Percentiles rank a stretch among this genome's conserved stretches.
Conservation (phyloP, 2,329 filamentous ascomycete genomes). For the Dryadomyces quercus-mongolicae region DNA sequence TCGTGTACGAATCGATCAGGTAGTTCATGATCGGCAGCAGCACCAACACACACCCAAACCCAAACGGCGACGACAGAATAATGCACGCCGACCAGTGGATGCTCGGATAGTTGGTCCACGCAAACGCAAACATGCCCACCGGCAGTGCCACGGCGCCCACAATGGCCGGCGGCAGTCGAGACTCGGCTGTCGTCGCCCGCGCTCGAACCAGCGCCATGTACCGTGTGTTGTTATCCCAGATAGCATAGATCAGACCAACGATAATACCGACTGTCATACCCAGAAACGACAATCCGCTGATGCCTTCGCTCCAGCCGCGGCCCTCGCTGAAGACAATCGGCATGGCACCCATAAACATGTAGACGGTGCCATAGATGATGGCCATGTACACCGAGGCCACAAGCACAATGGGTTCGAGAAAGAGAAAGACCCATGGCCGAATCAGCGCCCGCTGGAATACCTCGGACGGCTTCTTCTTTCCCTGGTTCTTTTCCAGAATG, state of each 20-base stretch:
- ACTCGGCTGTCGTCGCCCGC: constrained; percentile 24
- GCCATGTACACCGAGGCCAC: constrained; percentile 40
- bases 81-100: constrained; percentile 46
- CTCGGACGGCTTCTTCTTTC: neutral
- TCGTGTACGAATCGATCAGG: constrained; percentile 38
- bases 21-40: constrained; percentile 44
- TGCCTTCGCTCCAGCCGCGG: constrained; percentile 40
- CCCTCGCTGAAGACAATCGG: constrained; percentile 40
- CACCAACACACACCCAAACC: constrained; percentile 24
- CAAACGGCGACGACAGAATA: constrained; percentile 23
- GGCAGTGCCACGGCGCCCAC: constrained; percentile 37
- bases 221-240: constrained; percentile 17
- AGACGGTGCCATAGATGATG: constrained; percentile 38
- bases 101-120: constrained; percentile 46
- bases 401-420: constrained; percentile 54
- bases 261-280: constrained; percentile 35
- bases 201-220: neutral
- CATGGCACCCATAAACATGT: constrained; percentile 48
- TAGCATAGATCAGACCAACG: constrained; percentile 23
- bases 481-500: constrained; percentile 16
- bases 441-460: constrained; percentile 21
- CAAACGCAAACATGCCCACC: constrained; percentile 52
- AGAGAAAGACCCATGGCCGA: constrained; percentile 52
- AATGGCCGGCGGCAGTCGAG: constrained; percentile 48
- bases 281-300: constrained; percentile 37